phyloP scores from a whole-genome alignment of 495 filamentous ascomycete genomes.

The Eremomyces bilateralis region DNA sequence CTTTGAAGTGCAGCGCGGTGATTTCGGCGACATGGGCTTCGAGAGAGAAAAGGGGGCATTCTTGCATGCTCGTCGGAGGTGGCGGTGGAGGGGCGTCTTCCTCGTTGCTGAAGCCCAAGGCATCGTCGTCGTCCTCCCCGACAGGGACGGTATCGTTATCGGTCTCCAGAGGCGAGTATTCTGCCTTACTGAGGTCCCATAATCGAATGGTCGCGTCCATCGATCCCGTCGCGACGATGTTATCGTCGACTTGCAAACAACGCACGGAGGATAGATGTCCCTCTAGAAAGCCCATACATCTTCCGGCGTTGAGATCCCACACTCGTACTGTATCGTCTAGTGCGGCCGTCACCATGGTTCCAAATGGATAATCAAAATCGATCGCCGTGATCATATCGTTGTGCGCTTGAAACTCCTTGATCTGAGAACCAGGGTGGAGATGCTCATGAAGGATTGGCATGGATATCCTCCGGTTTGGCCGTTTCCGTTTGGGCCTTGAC shows the following conservation, averaged over 20 bases:
- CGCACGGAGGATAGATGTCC: conserved; percentile 90
- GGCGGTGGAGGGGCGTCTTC: conserved; percentile 39
- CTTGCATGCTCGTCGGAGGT: conserved; percentile 51
- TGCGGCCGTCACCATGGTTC: conserved; percentile 84
- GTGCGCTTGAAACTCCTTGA: conserved; percentile 74
- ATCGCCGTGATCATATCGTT: conserved; percentile 73
- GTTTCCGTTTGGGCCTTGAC: conserved; percentile 35
- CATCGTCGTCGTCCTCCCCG: conserved; percentile 35
- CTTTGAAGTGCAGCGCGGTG: conserved; percentile 76
- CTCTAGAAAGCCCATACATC: conserved; percentile 76
- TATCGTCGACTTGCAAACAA: conserved; percentile 84
- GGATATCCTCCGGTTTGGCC: conserved; percentile 50
- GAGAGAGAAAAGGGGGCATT: conserved; percentile 71
- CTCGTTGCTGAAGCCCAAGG: conserved; percentile 30
- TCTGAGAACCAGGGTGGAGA: conserved; percentile 72
- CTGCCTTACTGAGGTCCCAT: conserved; percentile 68
- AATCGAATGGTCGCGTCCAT: conserved; percentile 89
- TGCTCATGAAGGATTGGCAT: conserved; percentile 95
- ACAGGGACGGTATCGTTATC: conserved; percentile 43
- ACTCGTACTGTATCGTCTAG: conserved; percentile 93
- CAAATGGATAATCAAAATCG: conserved; percentile 92
- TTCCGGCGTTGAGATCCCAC: conserved; percentile 85
- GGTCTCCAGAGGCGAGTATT: conserved; percentile 34
- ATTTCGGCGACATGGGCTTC: conserved; percentile 86
- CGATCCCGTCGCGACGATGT: conserved; percentile 82